Percentiles rank a stretch among this genome's conserved stretches.
Evolutionary conservation across 768 basidiomycete species (phyloP).

Genomic region (Agrocybe chaxingu): DNA sequence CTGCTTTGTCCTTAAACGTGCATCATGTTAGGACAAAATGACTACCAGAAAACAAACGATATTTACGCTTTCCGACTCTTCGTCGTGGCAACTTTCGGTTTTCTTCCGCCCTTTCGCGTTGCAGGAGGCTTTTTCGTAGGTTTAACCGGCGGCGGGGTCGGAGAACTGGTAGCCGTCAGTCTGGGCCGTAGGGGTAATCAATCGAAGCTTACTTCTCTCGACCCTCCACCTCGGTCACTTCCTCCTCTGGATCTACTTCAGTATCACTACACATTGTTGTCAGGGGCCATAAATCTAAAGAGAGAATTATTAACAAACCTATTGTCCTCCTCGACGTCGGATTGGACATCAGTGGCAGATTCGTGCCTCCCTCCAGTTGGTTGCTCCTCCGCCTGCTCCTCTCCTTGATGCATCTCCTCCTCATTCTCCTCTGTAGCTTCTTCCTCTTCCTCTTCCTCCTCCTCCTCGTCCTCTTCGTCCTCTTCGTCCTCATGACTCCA

Average conservation of each 20-base stretch:
- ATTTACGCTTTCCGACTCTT: conserved; percentile 10
- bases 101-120: conserved; percentile 5
- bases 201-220: conserved; percentile 4
- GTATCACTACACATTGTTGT: not conserved
- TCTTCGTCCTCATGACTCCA: not conserved
- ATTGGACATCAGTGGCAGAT: not conserved
- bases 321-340: not conserved
- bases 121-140: conserved; percentile 9
- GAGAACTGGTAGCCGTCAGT: conserved; percentile 15
- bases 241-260: conserved; percentile 3
- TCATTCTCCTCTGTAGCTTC: conserved; percentile 10
- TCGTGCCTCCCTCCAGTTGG: not conserved
- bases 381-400: conserved; percentile 6
- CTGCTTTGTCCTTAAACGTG: conserved; percentile 3
- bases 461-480: conserved; percentile 9
- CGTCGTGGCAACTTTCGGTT: conserved; percentile 2
- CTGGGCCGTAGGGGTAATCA: conserved; percentile 1
- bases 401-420: conserved; percentile 10
- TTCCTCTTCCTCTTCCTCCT: conserved; percentile 13
- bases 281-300: not conserved
- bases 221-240: conserved; percentile 1
- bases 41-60: not conserved
- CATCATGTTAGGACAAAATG: not conserved
- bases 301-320: conserved; percentile 2
- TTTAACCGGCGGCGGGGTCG: conserved; percentile 19